A percentile compares a stretch with the other conserved stretches of the same genome.
Evolutionary conservation across 2,329 filamentous ascomycete genomes (phyloP).

Genomic region (Davidsoniella virescens): DNA sequence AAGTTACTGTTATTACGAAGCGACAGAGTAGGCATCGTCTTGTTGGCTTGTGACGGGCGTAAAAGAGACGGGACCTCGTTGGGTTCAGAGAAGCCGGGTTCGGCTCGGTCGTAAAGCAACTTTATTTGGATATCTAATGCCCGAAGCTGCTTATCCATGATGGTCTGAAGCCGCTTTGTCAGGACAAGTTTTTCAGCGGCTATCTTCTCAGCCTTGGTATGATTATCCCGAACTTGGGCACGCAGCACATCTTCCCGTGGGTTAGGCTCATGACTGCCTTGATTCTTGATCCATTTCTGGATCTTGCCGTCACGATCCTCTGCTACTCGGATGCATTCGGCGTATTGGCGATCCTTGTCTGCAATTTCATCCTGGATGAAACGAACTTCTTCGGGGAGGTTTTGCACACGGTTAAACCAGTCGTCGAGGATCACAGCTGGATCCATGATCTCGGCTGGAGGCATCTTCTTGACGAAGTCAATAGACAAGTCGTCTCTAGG

Average conservation of each 20-base stretch:
- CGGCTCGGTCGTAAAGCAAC: conserved; percentile 41
- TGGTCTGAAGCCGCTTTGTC: conserved; percentile 43
- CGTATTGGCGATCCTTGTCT: conserved; percentile 59
- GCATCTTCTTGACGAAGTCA: conserved; percentile 53
- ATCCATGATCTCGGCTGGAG: conserved; percentile 43
- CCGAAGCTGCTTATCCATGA: conserved; percentile 46
- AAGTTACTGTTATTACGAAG: conserved; percentile 5
- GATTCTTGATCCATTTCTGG: conserved; percentile 65
- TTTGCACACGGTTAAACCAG: conserved; percentile 59
- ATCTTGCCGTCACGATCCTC: conserved; percentile 57
- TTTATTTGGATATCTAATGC: conserved; percentile 49
- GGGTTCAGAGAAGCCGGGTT: conserved; percentile 44
- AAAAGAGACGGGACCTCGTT: conserved; percentile 47
- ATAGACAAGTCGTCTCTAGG: conserved; percentile 58
- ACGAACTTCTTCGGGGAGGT: conserved; percentile 66
- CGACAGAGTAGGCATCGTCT: conserved; percentile 19
- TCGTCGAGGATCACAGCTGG: conserved; percentile 60
- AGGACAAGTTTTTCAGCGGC: conserved; percentile 61
- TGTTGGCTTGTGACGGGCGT: conserved; percentile 40
- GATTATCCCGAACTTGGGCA: conserved; percentile 51
- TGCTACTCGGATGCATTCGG: conserved; percentile 52
- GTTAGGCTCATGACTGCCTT: conserved; percentile 57
- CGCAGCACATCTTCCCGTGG: conserved; percentile 58
- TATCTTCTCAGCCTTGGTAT: conserved; percentile 49
- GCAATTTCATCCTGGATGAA: conserved; percentile 73